phyloP scores from a whole-genome alignment of 2,329 filamentous ascomycete genomes.

The Microdochium trichocladiopsis region DNA sequence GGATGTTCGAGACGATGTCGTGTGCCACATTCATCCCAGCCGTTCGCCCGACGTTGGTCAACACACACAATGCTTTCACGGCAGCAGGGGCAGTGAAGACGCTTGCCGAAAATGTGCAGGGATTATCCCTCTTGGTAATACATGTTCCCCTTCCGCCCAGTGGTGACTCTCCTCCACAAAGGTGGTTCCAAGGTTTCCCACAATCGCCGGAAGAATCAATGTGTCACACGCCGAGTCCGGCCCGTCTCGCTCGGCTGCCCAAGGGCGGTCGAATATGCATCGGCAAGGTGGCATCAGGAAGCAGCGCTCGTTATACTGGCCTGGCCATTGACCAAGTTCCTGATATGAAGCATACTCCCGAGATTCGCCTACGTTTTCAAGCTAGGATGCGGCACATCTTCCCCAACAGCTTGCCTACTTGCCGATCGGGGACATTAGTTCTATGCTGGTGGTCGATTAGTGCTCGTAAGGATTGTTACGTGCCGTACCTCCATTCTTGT shows the following conservation, averaged over 20 bases:
- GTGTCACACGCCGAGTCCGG: neutral
- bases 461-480: neutral
- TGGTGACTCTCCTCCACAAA: neutral
- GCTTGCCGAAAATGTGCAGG: neutral
- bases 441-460: neutral
- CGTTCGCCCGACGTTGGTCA: neutral
- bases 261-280: neutral
- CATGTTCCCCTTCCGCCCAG: neutral
- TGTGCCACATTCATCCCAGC: neutral
- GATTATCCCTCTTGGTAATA: neutral
- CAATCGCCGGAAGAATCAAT: neutral
- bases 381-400: neutral
- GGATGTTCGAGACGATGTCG: neutral
- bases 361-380: neutral
- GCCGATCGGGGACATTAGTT: neutral
- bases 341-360: neutral
- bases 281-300: neutral
- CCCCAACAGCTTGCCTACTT: neutral
- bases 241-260: neutral
- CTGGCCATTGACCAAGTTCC: neutral
- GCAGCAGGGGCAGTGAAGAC: neutral
- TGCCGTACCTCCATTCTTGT: neutral
- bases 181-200: neutral
- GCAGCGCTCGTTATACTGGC: neutral
- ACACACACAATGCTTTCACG: neutral